Base-by-base conservation (phyloP, 495 filamentous ascomycete genomes). In the Patellaria atrata region DNA sequence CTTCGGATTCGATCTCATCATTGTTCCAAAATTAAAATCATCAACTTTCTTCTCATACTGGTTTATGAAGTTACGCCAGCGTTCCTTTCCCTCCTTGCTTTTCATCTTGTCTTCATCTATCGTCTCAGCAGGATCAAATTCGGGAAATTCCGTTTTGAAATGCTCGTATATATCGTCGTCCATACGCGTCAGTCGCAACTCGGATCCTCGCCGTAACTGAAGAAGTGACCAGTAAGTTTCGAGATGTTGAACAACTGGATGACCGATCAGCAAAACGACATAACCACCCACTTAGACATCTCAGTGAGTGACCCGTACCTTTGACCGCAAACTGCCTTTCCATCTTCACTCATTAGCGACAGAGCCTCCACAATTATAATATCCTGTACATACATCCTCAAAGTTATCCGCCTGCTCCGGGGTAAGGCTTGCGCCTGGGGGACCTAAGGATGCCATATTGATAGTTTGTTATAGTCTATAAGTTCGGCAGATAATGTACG, bases 281-380 rank as follows among this genome's bases (percentile, higher is more conserved):
- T n/a, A 26, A 26, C n/a, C 8, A 26, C n/a, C 8, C 23, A 35
- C 9, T 35, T 35, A 35, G 19, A 10, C 9, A 6, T 7, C 9
- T 14, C 19, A 7, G 7, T 25, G 27, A 21, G 21, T n/a, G 30
- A 2, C 23, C 36, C 21, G 14, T 52, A 82, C 82, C 81, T 68
- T 96, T 96, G 47, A 99, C 89, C 22, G 91, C 89, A 50, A 99
- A 99, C 59, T 96, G 91, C 68, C 94, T 94, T 71, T 99, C 89
- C 54, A 97, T 94, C 83, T 97, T 22, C 11, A 8, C 11, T 12
- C 8, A 13, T 37, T 11, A 37, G 34, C 34, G 10, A 8, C n/a
- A n/a, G n/a, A n/a, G 23, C 8, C 3, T 12, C 20, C 6, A n/a
- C 10, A 12, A n/a, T n/a, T n/a, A n/a, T n/a, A n/a, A n/a, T n/a